A percentile compares a stretch with the other conserved stretches of the same genome.
These are phyloP conservation scores for Niebla homalea DNA, from an alignment of 495 filamentous ascomycete genomes.

Conservation along the genomic window DNA sequence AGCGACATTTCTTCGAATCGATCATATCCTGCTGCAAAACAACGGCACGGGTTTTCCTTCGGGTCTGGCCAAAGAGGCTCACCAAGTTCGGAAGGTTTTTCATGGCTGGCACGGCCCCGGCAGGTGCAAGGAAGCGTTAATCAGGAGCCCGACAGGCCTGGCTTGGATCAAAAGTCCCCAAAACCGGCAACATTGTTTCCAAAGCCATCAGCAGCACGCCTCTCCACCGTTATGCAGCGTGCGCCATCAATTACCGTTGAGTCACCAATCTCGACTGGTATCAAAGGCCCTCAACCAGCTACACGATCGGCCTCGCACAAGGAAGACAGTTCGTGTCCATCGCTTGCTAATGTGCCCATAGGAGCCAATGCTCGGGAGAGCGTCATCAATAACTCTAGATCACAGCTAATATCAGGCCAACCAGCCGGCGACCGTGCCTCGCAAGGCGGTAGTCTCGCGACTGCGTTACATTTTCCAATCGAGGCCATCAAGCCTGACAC, in stretches of 20 bases:
- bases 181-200: too few relatives aligned
- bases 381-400: conserved; percentile 21
- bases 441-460: neutral
- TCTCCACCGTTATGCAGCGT: too few relatives aligned
- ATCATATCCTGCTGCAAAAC: neutral
- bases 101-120: neutral
- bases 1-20: conserved; percentile 22
- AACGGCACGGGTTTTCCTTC: too few relatives aligned
- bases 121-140: neutral
- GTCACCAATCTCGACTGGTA: too few relatives aligned
- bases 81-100: neutral
- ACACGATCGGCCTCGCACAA: conserved; percentile 6
- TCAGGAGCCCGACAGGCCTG: neutral
- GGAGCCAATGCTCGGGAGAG: conserved; percentile 36
- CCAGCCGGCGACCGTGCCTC: too few relatives aligned
- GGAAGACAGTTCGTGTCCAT: conserved; percentile 1
- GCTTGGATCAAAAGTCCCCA: neutral
- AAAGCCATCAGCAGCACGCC: too few relatives aligned
- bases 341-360: conserved; percentile 25
- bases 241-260: too few relatives aligned
- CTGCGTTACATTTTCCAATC: neutral
- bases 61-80: too few relatives aligned
- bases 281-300: neutral
- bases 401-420: neutral
- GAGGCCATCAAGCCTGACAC: neutral